Evolutionary conservation across 352 stramenopile genomes (phyloP).

Genomic region (Pythium brassicae): DNA sequence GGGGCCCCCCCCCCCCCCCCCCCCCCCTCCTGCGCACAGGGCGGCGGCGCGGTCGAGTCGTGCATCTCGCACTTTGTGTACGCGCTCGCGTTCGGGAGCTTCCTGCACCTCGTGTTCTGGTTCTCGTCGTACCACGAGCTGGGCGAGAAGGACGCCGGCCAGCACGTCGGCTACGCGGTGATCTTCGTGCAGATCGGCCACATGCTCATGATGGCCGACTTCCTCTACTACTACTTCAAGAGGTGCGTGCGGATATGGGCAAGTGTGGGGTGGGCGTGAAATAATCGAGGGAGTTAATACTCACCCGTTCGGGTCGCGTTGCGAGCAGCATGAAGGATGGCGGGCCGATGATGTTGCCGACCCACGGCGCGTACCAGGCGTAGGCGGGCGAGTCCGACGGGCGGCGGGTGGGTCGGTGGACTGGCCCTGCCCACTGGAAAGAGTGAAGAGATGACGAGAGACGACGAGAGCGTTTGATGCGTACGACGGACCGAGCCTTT

Average conservation of each 20-base stretch:
- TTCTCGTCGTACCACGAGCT: conserved; percentile 98
- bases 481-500: too few relatives aligned
- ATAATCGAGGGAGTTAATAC: not conserved
- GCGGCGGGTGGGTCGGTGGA: too few relatives aligned
- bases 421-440: too few relatives aligned
- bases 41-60: conserved; percentile 92
- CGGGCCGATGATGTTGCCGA: conserved; percentile 87
- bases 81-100: conserved; percentile 91
- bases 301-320: conserved; percentile 6
- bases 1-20: too few relatives aligned
- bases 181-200: conserved; percentile 97
- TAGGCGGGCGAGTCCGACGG: too few relatives aligned
- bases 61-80: conserved; percentile 97
- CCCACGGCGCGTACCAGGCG: conserved; percentile 78
- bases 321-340: conserved; percentile 78
- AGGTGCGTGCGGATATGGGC: conserved; percentile 32
- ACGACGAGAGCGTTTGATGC: conserved; percentile 13
- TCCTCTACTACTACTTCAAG: conserved; percentile 99
- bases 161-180: conserved; percentile 92
- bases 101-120: conserved; percentile 98
- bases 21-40: too few relatives aligned
- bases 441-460: not conserved
- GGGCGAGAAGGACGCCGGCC: conserved; percentile 87
- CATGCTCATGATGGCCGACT: conserved; percentile 98
- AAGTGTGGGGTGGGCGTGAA: too few relatives aligned